phyloP scores from a whole-genome alignment of 202 grass and related monocot genomes.

The Zizania palustris region DNA sequence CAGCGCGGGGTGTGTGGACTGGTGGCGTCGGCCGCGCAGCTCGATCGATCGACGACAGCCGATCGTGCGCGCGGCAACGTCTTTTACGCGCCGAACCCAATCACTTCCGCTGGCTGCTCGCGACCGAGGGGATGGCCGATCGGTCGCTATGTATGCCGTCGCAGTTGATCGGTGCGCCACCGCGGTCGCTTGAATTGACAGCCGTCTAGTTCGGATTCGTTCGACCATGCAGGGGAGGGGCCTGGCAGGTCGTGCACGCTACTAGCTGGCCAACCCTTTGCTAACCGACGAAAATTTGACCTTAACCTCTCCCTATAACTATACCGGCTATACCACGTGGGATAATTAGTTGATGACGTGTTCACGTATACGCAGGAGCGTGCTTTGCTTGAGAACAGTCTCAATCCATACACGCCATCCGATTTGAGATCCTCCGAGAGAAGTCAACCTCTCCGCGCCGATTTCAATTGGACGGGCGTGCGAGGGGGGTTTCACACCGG shows the following conservation, averaged over 20 bases:
- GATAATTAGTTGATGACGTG: background rate
- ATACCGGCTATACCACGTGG: background rate
- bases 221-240: background rate
- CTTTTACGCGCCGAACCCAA: too few relatives aligned
- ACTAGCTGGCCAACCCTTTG: background rate
- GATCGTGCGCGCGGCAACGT: too few relatives aligned
- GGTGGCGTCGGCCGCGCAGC: too few relatives aligned
- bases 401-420: too few relatives aligned
- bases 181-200: background rate
- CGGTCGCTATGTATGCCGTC: background rate
- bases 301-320: background rate
- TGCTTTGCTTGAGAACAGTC: background rate
- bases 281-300: background rate
- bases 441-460: too few relatives aligned
- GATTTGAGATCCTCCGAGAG: too few relatives aligned
- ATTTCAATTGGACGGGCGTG: too few relatives aligned
- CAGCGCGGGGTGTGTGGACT: too few relatives aligned
- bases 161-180: background rate
- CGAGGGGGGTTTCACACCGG: too few relatives aligned
- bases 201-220: background rate
- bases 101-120: too few relatives aligned
- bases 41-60: too few relatives aligned
- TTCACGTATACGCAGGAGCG: background rate
- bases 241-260: background rate
- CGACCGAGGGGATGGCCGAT: background rate